Base-by-base conservation (phyloP, 352 stramenopile species). In the Phytophthora podocarpi region DNA sequence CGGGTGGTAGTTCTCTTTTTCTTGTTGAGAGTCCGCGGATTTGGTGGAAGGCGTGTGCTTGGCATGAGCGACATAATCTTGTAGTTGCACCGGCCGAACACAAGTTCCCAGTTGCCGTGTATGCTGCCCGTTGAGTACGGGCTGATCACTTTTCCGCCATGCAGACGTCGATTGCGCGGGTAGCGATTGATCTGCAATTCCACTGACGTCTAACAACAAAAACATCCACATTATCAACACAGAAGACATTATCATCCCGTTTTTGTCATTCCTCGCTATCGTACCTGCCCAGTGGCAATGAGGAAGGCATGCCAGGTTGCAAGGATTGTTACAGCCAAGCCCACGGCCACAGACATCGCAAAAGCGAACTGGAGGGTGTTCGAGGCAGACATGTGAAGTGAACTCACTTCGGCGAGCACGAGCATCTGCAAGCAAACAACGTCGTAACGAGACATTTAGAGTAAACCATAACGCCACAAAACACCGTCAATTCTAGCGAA, bases 131-230 rank as follows among this genome's bases (percentile, higher is more conserved):
- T 75, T 18, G 64, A 76, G 56, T 93, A 93, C 15, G 85, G 80
- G 37, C 81, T 93, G 16, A 86, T 47, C 8, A 72, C 64, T 63
- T 79, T 77, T 30, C 78, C 78, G 13, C 71, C 72, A 42, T 87
- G 69, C 27, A 78, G 70, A 27, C 76, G 72, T 15, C 76, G 74
- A 28, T 78, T 82, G 31, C 72, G 67, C 11, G 67, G 64, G 15
- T 76, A 87, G 2, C 85, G 78, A 57, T 93, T 95, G 58, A 95
- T 90, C 39, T 93, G 85, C 49, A 85, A 64, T 53, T 95, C 85
- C 5, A 95, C 77, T 8, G 85, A 91, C 1, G 85, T 93, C 85
- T 94, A 63, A 24, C 64, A 67, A 49, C n/a, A n/a, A n/a, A n/a
- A n/a, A n/a, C n/a, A n/a, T n/a, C n/a, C n/a, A n/a, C n/a, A 39